These are phyloP conservation scores for Blechomonas ayalai DNA, from an alignment of 208 protist genomes.

Conservation along the genomic window DNA sequence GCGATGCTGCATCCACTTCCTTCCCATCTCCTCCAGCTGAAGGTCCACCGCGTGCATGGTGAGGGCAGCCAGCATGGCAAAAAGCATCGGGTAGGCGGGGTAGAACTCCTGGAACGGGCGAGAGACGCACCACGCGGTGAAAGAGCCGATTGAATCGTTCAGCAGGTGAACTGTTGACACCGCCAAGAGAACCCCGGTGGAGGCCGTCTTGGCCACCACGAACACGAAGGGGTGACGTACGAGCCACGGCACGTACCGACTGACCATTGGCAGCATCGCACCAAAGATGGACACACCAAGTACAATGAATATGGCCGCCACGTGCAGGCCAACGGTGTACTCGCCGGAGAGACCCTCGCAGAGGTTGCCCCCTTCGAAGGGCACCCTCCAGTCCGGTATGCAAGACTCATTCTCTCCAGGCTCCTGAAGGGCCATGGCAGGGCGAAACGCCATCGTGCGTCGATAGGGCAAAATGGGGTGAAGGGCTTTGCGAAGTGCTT, in stretches of 20 bases:
- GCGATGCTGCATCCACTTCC: constrained; percentile 22
- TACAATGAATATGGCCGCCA: constrained; percentile 61
- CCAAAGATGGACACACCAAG: constrained; percentile 37
- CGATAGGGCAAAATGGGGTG: too few species aligned
- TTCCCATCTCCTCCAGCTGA: constrained; percentile 16
- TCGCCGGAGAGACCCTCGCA: constrained; percentile 20
- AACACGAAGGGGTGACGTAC: constrained; percentile 11
- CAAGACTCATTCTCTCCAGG: too few species aligned
- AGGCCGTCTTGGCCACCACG: constrained; percentile 16
- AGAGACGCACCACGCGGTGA: constrained; percentile 39
- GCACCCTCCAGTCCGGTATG: too few species aligned
- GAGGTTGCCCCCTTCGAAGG: constrained; percentile 11
- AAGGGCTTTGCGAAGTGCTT: too few species aligned
- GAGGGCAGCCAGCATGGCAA: constrained; percentile 40
- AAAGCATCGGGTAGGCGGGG: constrained; percentile 38
- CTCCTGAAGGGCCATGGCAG: too few species aligned
- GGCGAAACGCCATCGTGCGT: too few species aligned
- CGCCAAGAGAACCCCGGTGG: constrained; percentile 22
- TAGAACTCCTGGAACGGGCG: constrained; percentile 25
- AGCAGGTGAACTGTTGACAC: constrained; percentile 28
- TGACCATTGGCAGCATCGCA: constrained; percentile 29
- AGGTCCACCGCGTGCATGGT: constrained; percentile 56
- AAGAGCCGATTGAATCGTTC: constrained; percentile 20
- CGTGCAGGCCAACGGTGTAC: constrained; percentile 43
- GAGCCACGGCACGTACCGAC: constrained; percentile 17